These are phyloP conservation scores for Debaryomyces psychrophilus DNA, from an alignment of 1,139 yeast genomes.

Conservation along the genomic window DNA sequence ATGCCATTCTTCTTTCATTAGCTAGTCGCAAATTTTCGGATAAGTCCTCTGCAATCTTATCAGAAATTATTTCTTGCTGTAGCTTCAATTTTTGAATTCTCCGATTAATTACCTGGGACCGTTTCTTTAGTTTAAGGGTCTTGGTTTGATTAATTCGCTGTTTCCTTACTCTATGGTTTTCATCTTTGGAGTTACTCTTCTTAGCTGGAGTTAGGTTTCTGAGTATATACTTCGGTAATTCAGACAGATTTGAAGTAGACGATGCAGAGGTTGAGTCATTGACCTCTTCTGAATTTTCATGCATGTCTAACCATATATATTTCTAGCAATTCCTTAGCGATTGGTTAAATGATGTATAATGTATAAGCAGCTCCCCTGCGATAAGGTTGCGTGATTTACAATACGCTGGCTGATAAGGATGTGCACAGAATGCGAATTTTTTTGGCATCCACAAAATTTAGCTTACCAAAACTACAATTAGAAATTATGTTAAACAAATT, in stretches of 20 bases:
- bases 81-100: slow-evolving; percentile 18
- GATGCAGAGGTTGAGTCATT: slow-evolving; percentile 7
- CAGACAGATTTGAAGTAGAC: slow-evolving; percentile 16
- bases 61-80: slow-evolving; percentile 6
- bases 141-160: slow-evolving; percentile 13
- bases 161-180: slow-evolving; percentile 9
- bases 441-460: slow-evolving; percentile 8
- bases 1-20: slow-evolving; percentile 20
- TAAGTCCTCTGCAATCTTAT: slow-evolving; percentile 13
- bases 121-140: slow-evolving; percentile 17
- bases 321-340: slow-evolving; percentile 6
- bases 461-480: neutral
- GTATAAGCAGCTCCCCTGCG: no score
- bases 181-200: slow-evolving; percentile 9
- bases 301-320: slow-evolving; percentile 1
- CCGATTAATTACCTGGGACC: slow-evolving; percentile 19
- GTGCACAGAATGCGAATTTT: slow-evolving; percentile 12
- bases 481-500: neutral
- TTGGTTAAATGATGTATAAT: neutral
- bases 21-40: slow-evolving; percentile 20
- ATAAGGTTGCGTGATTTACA: neutral
- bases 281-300: slow-evolving; percentile 4
- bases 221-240: slow-evolving; percentile 22
- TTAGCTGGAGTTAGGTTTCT: slow-evolving; percentile 25
- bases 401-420: slow-evolving; percentile 8